Base-by-base conservation (phyloP, 75 land plant genomes). In the Picea glauca region DNA sequence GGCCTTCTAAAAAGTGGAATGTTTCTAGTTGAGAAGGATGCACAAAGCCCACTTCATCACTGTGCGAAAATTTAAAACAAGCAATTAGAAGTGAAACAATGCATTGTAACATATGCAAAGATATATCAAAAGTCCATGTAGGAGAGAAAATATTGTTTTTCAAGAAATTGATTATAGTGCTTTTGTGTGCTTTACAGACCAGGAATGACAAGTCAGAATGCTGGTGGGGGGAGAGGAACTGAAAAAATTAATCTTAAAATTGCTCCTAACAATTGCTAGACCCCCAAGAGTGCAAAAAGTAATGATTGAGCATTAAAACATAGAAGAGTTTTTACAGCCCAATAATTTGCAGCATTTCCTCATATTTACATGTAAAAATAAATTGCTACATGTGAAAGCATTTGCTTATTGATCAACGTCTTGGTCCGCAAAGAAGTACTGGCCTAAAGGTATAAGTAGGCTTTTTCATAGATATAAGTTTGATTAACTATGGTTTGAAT, bases 41-140 rank as follows among this genome's bases (percentile, higher is more conserved):
- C 12, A 88, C 77, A 61, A 88, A 88, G 30, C 90, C 90, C 63
- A 88, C 31, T 77, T 88, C 90, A 68, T 88, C 85, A 50, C 88
- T 88, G 88, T 64, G 46, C 20, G 7, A 17, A 40, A 40, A 68
- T 68, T 33, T 7, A 68, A 40, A 68, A 40, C 20, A 40, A 68
- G 72, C 46, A 40, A 68, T 40, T 38, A 68, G 72, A 5, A 68
- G 20, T 40, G 50, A 68, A 33, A 68, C 6, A 5, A 68, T 17
- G 9, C 35, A 68, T 6, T 65, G 31, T 14, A 13, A 32, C 68
- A 31, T 65, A 14, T 32, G 4, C 18, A 68, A 38, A 4, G 26
- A 26, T 8, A 68, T 68, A 68, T 1, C 21, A 68, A 68, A 68
- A 32, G 7, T 68, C 72, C 35, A 68, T 68, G 72, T 20, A 68